A percentile compares a stretch with the other conserved stretches of the same genome.
Evolutionary conservation across 768 basidiomycete genomes (phyloP).

Genomic region (Tephrocybe sp.): DNA sequence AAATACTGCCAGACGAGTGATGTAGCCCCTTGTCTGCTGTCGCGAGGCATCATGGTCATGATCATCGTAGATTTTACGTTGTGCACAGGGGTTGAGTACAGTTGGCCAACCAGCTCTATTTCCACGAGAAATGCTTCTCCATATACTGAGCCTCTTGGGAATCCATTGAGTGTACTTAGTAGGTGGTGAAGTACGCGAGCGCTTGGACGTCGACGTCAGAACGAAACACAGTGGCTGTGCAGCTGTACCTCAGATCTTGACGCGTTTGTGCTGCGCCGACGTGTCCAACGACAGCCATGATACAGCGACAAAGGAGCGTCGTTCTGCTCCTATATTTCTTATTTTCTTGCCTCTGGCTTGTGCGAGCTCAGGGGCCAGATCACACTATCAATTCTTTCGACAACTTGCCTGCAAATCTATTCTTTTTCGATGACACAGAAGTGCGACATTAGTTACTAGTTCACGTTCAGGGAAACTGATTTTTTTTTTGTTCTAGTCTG

Average conservation of each 20-base stretch:
- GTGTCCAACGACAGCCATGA: conserved; percentile 23
- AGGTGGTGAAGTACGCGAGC: too few relatives aligned
- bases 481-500: conserved; percentile 30
- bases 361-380: conserved; percentile 42
- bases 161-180: too few relatives aligned
- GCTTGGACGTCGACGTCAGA: not conserved
- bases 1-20: too few relatives aligned
- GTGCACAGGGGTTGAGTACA: too few relatives aligned
- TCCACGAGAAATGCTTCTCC: too few relatives aligned
- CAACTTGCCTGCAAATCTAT: conserved; percentile 71
- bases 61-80: too few relatives aligned
- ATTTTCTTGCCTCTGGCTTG: conserved; percentile 14
- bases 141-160: too few relatives aligned
- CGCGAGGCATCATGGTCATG: too few relatives aligned
- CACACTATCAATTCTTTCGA: conserved; percentile 53
- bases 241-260: conserved; percentile 8
- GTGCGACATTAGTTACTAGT: conserved; percentile 43
- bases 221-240: conserved; percentile 14
- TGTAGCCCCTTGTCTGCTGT: too few relatives aligned
- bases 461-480: conserved; percentile 10
- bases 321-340: conserved; percentile 18
- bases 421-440: conserved; percentile 92
- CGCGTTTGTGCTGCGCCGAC: conserved; percentile 13
- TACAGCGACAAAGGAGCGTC: conserved; percentile 18
- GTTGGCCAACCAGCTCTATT: too few relatives aligned